Base-by-base conservation (phyloP, 352 stramenopile genomes). In the Pythium vanterpoolii region DNA sequence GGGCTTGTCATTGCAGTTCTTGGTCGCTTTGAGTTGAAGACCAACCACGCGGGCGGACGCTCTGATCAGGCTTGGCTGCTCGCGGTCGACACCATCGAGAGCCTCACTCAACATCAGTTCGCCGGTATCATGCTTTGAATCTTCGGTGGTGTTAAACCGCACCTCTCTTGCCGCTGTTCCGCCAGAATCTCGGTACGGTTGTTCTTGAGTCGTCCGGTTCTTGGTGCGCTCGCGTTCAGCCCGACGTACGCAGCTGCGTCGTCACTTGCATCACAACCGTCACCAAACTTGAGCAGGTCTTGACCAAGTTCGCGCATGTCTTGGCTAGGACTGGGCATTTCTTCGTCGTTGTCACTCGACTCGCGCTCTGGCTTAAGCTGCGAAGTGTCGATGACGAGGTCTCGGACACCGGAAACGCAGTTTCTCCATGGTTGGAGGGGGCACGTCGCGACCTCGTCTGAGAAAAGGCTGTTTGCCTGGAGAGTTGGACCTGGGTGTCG, bases 51-150 rank as follows among this genome's bases (percentile, higher is more conserved):
- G 21, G 2, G 39, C 18, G 4, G 55, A 19, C 1, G 56, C 48
- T 38, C 60, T 47, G 0, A 46, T 44, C 0, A 69, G n/a, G 11
- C 14, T 23, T 23, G 40, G 66, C 7, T 54, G 4, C 30, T 64
- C 52, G 0, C 11, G 1, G 3, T 64, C 55, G 4, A 66, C 1
- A 4, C 24, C 33, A 16, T 46, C 18, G 13, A 66, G 3, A 1
- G 69, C 27, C 1, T 34, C 56, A 5, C 34, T 8, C 31, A 73
- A 26, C 0, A 54, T 66, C 1, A 61, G 39, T n/a, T 69, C 60
- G n/a, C 36, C 56, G 0, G 49, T 39, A 5, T 23, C 1, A 33
- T 13, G 18, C 1, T 28, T 38, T 4, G 18, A 13, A 38, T 19
- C 23, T 66, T 51, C 0, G 46, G 19, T 0, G 46, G 45, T n/a